Percentiles rank a stretch among this genome's conserved stretches.
Evolutionary conservation across 179 eudicot genomes (phyloP).

Genomic region (Carnegiea gigantea): DNA sequence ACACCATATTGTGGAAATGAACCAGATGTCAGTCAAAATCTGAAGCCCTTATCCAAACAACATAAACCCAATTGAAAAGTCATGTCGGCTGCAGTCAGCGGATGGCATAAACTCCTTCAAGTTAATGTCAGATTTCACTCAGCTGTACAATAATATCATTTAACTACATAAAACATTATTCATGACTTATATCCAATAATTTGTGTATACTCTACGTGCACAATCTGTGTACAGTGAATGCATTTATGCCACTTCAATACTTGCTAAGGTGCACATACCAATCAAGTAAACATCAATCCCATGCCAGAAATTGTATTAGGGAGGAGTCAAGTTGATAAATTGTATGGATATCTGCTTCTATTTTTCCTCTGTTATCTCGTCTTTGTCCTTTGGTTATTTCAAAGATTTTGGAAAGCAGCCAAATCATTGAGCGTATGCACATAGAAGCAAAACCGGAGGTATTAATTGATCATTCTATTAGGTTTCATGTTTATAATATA

Average conservation of each 20-base stretch:
- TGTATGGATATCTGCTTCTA: background rate
- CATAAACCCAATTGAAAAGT: background rate
- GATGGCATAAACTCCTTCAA: background rate
- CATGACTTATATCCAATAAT: background rate
- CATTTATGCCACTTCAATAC: background rate
- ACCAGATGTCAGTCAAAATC: background rate
- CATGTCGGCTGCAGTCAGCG: background rate
- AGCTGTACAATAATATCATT: background rate
- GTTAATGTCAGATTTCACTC: background rate
- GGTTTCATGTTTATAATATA: background rate
- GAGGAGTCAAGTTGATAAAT: background rate
- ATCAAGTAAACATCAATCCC: background rate
- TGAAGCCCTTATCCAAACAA: background rate
- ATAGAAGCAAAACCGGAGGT: background rate
- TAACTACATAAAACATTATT: background rate
- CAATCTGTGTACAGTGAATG: background rate
- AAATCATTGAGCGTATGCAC: background rate
- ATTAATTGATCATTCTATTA: slow-evolving; percentile 5
- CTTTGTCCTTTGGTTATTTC: background rate
- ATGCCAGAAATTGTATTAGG: background rate
- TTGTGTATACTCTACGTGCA: background rate
- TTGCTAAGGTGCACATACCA: background rate
- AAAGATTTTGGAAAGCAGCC: background rate
- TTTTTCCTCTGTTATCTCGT: background rate
- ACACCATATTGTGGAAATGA: background rate